phyloP scores from a whole-genome alignment of 805 yeast genomes.

The Priceomyces carsonii region DNA sequence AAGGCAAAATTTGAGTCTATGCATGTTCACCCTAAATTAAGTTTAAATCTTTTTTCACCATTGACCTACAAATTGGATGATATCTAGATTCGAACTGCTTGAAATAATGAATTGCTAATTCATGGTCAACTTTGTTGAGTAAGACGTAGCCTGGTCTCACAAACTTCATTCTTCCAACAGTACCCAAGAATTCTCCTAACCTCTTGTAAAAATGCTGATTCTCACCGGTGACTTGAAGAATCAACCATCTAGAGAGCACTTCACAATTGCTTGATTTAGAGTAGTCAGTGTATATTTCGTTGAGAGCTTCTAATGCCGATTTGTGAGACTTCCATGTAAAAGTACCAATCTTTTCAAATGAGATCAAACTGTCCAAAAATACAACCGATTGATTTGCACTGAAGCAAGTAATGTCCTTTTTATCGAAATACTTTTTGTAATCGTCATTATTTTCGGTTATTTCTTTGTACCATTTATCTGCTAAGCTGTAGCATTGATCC shows the following conservation, averaged over 20 bases:
- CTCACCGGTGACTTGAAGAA: conserved; percentile 60
- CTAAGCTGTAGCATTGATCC: conserved; percentile 66
- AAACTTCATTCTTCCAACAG: conserved; percentile 93
- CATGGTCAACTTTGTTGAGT: conserved; percentile 62
- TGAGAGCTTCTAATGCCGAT: conserved; percentile 32
- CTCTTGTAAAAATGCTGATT: conserved; percentile 46
- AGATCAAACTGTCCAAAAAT: conserved; percentile 68
- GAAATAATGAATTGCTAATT: conserved; percentile 68
- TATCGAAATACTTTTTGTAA: conserved; percentile 33
- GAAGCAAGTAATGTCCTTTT: conserved; percentile 56
- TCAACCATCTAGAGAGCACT: conserved; percentile 75
- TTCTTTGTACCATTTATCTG: conserved; percentile 60
- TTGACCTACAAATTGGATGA: conserved; percentile 81
- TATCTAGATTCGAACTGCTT: conserved; percentile 56
- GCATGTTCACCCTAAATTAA: conserved; percentile 17
- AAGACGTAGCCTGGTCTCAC: conserved; percentile 83
- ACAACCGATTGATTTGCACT: conserved; percentile 77
- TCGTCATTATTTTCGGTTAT: conserved; percentile 23
- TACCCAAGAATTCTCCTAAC: conserved; percentile 82
- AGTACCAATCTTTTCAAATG: conserved; percentile 43
- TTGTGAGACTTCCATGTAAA: conserved; percentile 39
- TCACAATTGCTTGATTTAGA: conserved; percentile 71
- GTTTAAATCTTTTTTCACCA: conserved; percentile 83
- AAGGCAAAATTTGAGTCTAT: not conserved
- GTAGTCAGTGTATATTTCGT: conserved; percentile 38